Conservation (phyloP, 306 rosid species). For the Quillaja saponaria region DNA sequence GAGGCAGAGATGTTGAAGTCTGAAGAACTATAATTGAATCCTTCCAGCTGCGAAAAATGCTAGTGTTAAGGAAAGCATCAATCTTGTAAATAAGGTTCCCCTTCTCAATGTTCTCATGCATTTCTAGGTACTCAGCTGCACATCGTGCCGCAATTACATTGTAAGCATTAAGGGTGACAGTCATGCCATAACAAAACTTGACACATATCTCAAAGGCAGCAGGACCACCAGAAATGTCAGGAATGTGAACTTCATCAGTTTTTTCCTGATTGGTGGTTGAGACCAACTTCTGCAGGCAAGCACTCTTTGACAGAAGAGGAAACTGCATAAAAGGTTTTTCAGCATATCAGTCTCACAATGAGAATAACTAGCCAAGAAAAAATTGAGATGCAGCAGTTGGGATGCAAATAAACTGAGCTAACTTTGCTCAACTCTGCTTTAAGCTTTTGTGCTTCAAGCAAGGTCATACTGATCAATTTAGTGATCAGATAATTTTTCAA, state of each 20-base stretch:
- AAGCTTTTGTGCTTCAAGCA: slow-evolving; percentile 14
- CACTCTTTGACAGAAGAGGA: slow-evolving; percentile 95
- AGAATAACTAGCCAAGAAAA: slow-evolving; percentile 3
- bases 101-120: slow-evolving; percentile 83
- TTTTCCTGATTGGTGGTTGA: slow-evolving; percentile 56
- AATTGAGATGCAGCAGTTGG: slow-evolving; percentile 12
- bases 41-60: slow-evolving; percentile 96
- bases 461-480: too few relatives aligned
- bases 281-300: slow-evolving; percentile 71
- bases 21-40: slow-evolving; percentile 95
- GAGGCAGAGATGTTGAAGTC: slow-evolving; percentile 63
- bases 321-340: slow-evolving; percentile 52
- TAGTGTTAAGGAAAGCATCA: slow-evolving; percentile 86
- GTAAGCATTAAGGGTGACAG: slow-evolving; percentile 89
- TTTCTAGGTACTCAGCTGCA: slow-evolving; percentile 91
- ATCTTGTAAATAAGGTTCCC: slow-evolving; percentile 94
- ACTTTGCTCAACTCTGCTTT: background rate
- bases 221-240: slow-evolving; percentile 87
- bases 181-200: slow-evolving; percentile 94
- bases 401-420: slow-evolving; percentile 28
- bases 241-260: slow-evolving; percentile 58
- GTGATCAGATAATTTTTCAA: too few relatives aligned
- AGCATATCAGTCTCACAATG: slow-evolving; percentile 31
- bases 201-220: slow-evolving; percentile 91
- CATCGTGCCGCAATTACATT: slow-evolving; percentile 75